These are phyloP conservation scores for Seiridium unicorne DNA, from an alignment of 2,329 filamentous ascomycete species.

Conservation along the genomic window DNA sequence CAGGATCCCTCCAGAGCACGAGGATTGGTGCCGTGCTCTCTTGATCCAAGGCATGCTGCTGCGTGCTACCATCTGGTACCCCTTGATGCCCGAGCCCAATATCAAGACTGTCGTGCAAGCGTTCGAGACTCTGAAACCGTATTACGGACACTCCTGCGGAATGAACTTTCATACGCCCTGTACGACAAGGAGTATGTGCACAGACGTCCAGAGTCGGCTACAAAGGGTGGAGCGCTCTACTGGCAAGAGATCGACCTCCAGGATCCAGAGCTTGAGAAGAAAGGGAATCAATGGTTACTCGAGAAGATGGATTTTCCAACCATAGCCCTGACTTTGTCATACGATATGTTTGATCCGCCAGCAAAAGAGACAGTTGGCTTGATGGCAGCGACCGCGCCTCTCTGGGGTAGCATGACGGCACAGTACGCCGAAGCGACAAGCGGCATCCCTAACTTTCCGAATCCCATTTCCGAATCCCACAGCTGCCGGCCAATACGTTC, in stretches of 20 bases:
- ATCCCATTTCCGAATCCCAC: conserved; percentile 16
- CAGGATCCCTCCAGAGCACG: not conserved
- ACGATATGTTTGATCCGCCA: conserved; percentile 17
- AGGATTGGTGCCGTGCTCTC: conserved; percentile 4
- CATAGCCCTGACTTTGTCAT: conserved; percentile 17
- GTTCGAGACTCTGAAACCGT: not conserved
- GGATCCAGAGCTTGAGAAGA: conserved; percentile 13
- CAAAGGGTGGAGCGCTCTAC: conserved; percentile 17
- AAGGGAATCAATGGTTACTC: conserved; percentile 13
- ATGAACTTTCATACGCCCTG: conserved; percentile 20
- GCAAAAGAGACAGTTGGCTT: conserved; percentile 6
- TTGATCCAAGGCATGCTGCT: conserved; percentile 2
- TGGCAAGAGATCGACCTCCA: conserved; percentile 21
- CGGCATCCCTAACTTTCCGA: conserved; percentile 8
- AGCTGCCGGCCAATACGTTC: conserved; percentile 16
- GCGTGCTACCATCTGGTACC: conserved; percentile 5
- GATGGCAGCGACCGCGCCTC: conserved; percentile 11
- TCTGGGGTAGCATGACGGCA: conserved; percentile 4
- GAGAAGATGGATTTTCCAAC: conserved; percentile 21
- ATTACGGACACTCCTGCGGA: conserved; percentile 11
- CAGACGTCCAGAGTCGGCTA: conserved; percentile 16
- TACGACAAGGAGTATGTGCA: conserved; percentile 22
- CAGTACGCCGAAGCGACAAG: not conserved
- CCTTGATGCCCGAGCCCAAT: conserved; percentile 7
- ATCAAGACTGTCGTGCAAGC: conserved; percentile 1